Evolutionary conservation across 2,329 filamentous ascomycete species (phyloP), one percentile per base, ranked within the genome.

Genomic region (Pezicula neosporulosa): DNA sequence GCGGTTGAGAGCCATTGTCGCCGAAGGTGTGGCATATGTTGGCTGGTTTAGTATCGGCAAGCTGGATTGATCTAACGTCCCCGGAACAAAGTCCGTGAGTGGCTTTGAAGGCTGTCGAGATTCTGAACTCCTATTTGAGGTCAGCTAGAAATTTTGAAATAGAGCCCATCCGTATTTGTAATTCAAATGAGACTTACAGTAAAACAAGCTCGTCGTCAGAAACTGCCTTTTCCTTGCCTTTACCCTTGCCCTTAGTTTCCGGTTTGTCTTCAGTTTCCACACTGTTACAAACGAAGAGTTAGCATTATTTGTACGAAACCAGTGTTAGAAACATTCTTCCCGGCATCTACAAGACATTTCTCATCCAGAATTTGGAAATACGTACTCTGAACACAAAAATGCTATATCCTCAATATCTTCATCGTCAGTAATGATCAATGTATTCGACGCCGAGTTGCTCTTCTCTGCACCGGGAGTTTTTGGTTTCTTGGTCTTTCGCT

Each of bases 21-120:
- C 86, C 1, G 67, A 56, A 0, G 71, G 64, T 1, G 81, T 85
- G 5, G 87, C 87, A 69, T 88, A 89, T 2, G 72, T 67, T 0
- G 89, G 89, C 7, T 78, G 70, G 2, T 76, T 70, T n/a, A 96
- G 77, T 50, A 84, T 76, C 0, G 83, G 83, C 6, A 96, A 73
- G 0, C 70, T 77, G 1, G 67, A 70, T 44, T 81, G 74, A 54
- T 90, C 77, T 6, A 96, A 73, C 0, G 72, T 75, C 1, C 86
- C 87, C 0, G 90, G 86, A 2, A 78, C 66, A 60, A 94, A 96
- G 59, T 83, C 76, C 0, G 80, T 85, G 47, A 60, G 46, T 10
- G 54, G 43, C 28, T 50, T 52, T 15, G 47, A 46, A 41, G 21
- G 37, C 15, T 42, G 30, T 33, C 12, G 9, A 33, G 30, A 33